phyloP scores from a whole-genome alignment of 179 eudicot genomes.

The Camellia oleifera region DNA sequence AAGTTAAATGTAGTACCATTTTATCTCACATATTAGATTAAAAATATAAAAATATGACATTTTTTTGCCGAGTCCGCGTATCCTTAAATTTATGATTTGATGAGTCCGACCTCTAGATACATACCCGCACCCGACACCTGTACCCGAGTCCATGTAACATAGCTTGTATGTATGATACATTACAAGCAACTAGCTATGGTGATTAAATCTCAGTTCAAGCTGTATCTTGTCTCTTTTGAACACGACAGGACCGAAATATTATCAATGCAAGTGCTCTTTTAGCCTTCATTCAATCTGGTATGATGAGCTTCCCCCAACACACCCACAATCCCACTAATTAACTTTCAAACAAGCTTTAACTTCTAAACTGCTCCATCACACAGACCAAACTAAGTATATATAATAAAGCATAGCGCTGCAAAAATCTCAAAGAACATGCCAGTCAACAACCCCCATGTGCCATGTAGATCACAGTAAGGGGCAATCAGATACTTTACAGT shows the following conservation, averaged over 20 bases:
- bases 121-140: no score
- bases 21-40: no score
- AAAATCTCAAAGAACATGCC: not conserved
- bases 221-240: not conserved
- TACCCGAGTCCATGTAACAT: no score
- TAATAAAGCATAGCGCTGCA: not conserved
- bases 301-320: not conserved
- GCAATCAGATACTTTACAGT: not conserved
- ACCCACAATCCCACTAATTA: not conserved
- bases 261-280: not conserved
- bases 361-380: not conserved
- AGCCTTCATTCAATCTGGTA: not conserved
- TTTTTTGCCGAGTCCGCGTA: no score
- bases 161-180: not conserved
- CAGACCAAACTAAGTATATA: not conserved
- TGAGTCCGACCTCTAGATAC: no score
- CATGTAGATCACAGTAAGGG: not conserved
- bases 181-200: not conserved
- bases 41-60: no score
- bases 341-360: not conserved
- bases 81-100: no score
- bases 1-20: no score
- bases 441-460: not conserved
- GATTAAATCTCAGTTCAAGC: not conserved
- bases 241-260: not conserved